Evolutionary conservation across 1,139 yeast species (phyloP).

Genomic region (Sugiyamaella xylanicola): DNA sequence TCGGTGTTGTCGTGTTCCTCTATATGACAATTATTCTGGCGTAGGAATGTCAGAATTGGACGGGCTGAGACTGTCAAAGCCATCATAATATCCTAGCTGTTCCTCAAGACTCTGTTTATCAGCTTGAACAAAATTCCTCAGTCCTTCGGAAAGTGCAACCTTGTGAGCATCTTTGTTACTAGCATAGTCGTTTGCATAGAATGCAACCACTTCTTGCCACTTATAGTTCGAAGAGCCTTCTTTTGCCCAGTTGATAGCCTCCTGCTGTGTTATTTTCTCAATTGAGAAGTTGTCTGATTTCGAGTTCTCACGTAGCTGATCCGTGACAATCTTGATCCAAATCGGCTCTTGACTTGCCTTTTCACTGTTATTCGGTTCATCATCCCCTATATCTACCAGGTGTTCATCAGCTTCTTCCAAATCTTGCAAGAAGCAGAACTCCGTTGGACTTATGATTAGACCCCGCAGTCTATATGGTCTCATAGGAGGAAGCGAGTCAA

Average conservation of each 20-base stretch:
- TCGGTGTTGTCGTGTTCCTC: too few relatives aligned
- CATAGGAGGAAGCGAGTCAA: constrained; percentile 27
- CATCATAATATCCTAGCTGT: constrained; percentile 7
- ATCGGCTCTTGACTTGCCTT: constrained; percentile 1
- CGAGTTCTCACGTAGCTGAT: constrained; percentile 7
- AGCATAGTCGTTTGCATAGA: constrained; percentile 35
- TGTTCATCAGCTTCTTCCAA: constrained; percentile 18
- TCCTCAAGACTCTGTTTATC: constrained; percentile 26
- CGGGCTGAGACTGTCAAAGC: too few relatives aligned
- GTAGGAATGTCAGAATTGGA: background rate
- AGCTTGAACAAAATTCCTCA: constrained; percentile 26
- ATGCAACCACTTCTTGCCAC: constrained; percentile 34
- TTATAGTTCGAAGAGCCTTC: constrained; percentile 31
- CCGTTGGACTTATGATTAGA: constrained; percentile 37
- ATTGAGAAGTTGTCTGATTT: constrained; percentile 12
- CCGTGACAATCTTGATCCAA: constrained; percentile 29
- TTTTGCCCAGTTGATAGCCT: constrained; percentile 31
- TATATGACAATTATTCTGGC: background rate
- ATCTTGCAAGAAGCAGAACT: constrained; percentile 30
- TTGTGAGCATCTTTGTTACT: constrained; percentile 25
- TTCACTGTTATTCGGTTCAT: constrained; percentile 4
- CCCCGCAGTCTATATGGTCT: constrained; percentile 34
- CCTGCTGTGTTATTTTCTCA: constrained; percentile 24
- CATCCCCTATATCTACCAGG: constrained; percentile 26
- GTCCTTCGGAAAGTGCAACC: constrained; percentile 23